Percentiles rank a stretch among this genome's conserved stretches.
phyloP scores from a whole-genome alignment of 768 basidiomycete genomes.

The Mycena polygramma region DNA sequence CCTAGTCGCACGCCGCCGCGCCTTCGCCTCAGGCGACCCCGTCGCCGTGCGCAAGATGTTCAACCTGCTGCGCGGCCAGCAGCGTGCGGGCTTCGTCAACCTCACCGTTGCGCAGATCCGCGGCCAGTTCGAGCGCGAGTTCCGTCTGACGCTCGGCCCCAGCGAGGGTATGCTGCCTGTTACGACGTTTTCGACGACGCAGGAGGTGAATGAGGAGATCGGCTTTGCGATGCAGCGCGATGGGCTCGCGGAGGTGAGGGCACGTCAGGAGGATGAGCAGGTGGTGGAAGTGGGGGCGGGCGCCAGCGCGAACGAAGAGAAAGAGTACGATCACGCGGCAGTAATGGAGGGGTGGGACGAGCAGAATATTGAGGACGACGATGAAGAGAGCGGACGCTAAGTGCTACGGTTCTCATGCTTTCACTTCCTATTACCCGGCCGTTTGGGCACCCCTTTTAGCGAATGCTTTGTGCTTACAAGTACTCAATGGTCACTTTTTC shows the following conservation, averaged over 20 bases:
- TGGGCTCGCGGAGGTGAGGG: too few relatives aligned
- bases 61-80: neutral
- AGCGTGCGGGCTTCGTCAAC: neutral
- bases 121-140: constrained; percentile 24
- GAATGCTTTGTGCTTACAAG: too few relatives aligned
- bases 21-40: constrained; percentile 12
- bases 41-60: constrained; percentile 15
- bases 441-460: too few relatives aligned
- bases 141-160: neutral
- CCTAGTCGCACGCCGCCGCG: constrained; percentile 27
- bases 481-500: too few relatives aligned
- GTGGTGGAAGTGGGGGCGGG: neutral
- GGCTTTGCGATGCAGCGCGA: neutral
- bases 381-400: too few relatives aligned
- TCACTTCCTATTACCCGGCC: too few relatives aligned
- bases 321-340: too few relatives aligned
- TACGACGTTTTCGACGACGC: neutral
- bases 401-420: too few relatives aligned
- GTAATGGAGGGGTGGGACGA: too few relatives aligned
- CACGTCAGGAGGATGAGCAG: neutral
- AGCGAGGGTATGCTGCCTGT: neutral
- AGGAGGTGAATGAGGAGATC: constrained; percentile 1
- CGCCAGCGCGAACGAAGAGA: too few relatives aligned
- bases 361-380: too few relatives aligned
- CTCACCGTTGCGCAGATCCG: constrained; percentile 1